A percentile compares a stretch with the other conserved stretches of the same genome.
These are phyloP conservation scores for Rhodotorula babjevae DNA, from an alignment of 768 basidiomycete genomes.

Conservation along the genomic window DNA sequence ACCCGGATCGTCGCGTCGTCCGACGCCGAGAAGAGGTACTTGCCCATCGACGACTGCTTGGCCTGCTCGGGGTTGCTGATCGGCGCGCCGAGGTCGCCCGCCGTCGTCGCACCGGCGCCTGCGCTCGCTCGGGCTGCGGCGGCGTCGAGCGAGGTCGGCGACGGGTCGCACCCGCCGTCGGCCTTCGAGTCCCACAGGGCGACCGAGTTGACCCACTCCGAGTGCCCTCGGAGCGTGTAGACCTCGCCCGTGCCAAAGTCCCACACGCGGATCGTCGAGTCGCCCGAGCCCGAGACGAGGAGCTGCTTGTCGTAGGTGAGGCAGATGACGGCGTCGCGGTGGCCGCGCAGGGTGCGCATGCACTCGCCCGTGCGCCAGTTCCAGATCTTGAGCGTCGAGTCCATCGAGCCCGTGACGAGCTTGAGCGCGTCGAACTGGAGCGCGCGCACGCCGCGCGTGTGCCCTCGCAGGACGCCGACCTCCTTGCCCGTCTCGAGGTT, in stretches of 20 bases:
- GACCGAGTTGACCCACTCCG: constrained; percentile 94
- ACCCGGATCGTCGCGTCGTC: constrained; percentile 90
- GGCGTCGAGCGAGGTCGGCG: constrained; percentile 12
- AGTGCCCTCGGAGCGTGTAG: constrained; percentile 86
- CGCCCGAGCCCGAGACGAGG: constrained; percentile 85
- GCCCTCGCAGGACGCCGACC: constrained; percentile 77
- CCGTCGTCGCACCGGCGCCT: not conserved
- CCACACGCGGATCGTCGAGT: constrained; percentile 83
- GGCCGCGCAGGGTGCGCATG: constrained; percentile 79
- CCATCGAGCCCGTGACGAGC: constrained; percentile 94
- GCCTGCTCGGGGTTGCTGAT: constrained; percentile 42
- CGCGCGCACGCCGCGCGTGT: constrained; percentile 83
- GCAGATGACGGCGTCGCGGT: constrained; percentile 84
- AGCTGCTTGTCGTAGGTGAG: constrained; percentile 87
- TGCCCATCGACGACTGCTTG: constrained; percentile 55
- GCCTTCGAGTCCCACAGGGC: constrained; percentile 70
- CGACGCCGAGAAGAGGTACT: constrained; percentile 95
- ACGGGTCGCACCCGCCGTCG: constrained; percentile 42
- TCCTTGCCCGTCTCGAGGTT: constrained; percentile 86
- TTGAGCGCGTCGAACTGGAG: constrained; percentile 94
- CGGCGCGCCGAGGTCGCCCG: constrained; percentile 33
- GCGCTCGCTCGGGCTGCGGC: no score
- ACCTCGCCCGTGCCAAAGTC: constrained; percentile 86
- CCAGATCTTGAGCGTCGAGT: constrained; percentile 90
- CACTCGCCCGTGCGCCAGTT: constrained; percentile 87